Percentiles rank a stretch among this genome's conserved stretches.
phyloP scores from a whole-genome alignment of 108 stramenopile genomes.

The Ochromonas danica region DNA sequence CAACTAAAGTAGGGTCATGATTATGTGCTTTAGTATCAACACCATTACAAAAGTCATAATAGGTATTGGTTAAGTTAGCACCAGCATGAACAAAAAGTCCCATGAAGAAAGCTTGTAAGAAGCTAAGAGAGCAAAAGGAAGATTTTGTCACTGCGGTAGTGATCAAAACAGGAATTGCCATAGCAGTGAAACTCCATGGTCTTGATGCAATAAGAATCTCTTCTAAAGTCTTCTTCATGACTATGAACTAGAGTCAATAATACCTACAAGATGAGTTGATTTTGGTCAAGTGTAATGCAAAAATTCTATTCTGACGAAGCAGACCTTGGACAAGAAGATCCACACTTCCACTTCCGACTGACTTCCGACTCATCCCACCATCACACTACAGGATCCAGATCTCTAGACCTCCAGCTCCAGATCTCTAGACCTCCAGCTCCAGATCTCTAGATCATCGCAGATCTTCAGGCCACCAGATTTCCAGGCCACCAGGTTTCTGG shows the following conservation, averaged over 20 bases:
- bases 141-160: conserved; percentile 38
- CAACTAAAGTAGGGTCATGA: conserved; percentile 38
- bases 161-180: conserved; percentile 47
- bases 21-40: conserved; percentile 42
- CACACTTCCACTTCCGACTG: too few species aligned
- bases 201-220: conserved; percentile 5
- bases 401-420: too few species aligned
- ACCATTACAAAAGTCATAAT: conserved; percentile 47
- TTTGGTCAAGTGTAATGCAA: too few species aligned
- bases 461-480: too few species aligned
- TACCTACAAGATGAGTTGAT: too few species aligned
- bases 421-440: too few species aligned
- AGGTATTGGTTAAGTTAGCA: conserved; percentile 52
- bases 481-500: too few species aligned
- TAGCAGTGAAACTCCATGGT: conserved; percentile 54
- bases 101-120: conserved; percentile 35
- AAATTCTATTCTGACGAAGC: too few species aligned
- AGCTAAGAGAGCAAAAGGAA: not conserved
- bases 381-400: too few species aligned
- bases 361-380: too few species aligned
- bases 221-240: not conserved
- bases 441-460: too few species aligned
- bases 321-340: too few species aligned
- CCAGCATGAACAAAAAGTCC: conserved; percentile 46
- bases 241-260: not conserved